phyloP scores from a whole-genome alignment of 1,139 yeast species.

The Lodderomyces oxycetoniae region DNA sequence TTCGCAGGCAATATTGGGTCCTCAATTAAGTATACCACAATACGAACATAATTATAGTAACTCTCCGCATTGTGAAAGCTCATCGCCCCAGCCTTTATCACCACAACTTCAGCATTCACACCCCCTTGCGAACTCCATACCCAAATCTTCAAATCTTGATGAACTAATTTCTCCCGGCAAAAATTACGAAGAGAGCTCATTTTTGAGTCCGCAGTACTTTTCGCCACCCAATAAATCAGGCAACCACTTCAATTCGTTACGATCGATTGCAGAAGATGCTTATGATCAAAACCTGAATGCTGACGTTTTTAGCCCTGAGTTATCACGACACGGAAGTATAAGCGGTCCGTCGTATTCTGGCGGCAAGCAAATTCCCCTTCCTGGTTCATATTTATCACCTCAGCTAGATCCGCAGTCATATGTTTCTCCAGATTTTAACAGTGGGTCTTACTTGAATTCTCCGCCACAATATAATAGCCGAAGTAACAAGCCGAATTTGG shows the following conservation, averaged over 20 bases:
- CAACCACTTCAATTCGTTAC: constrained; percentile 24
- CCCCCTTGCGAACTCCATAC: constrained; percentile 13
- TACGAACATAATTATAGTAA: constrained; percentile 5
- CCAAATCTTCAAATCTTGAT: constrained; percentile 24
- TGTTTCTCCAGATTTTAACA: constrained; percentile 18
- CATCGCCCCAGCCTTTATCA: constrained; percentile 12
- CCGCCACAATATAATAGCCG: constrained; percentile 22
- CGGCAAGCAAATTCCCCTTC: constrained; percentile 1
- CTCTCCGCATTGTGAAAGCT: constrained; percentile 1
- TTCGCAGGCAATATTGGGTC: constrained; percentile 15
- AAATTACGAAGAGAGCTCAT: constrained; percentile 17
- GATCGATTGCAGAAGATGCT: constrained; percentile 30
- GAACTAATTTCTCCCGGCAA: constrained; percentile 35
- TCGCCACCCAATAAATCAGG: constrained; percentile 31
- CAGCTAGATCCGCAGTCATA: constrained; percentile 23
- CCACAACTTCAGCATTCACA: constrained; percentile 11
- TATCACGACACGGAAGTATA: constrained; percentile 32
- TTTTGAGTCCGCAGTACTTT: constrained; percentile 39
- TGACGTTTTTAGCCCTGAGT: constrained; percentile 26
- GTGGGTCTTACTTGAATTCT: constrained; percentile 29
- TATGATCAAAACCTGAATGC: constrained; percentile 11
- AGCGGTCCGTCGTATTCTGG: constrained; percentile 13
- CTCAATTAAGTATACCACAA: constrained; percentile 13
- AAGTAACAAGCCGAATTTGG: constrained; percentile 9
- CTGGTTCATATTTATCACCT: constrained; percentile 23